Conservation (phyloP, 345 rosid species). For the Aegle marmelos region DNA sequence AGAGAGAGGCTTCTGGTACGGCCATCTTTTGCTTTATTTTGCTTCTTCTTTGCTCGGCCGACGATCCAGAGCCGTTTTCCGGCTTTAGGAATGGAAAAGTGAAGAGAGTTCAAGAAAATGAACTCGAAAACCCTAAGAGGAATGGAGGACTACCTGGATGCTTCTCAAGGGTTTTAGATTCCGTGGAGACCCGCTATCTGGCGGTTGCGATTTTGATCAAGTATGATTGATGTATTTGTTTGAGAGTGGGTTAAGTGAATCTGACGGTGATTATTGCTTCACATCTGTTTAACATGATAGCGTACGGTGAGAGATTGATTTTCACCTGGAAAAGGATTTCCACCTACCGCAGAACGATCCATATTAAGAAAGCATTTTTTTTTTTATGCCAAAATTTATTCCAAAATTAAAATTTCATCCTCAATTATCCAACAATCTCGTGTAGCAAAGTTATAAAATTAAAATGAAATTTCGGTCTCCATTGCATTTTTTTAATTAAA, state of each 20-base stretch:
- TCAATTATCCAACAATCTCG: too few species aligned
- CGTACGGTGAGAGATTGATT: background rate
- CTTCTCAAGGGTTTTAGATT: slow-evolving; percentile 1
- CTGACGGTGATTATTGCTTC: background rate
- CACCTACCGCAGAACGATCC: background rate
- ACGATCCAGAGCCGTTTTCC: slow-evolving; percentile 35
- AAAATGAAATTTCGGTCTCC: too few species aligned
- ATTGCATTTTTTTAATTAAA: too few species aligned
- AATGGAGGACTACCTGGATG: slow-evolving; percentile 16
- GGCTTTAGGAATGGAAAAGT: slow-evolving; percentile 13
- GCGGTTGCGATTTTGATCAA: slow-evolving; percentile 7
- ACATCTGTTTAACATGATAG: background rate
- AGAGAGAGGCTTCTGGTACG: slow-evolving; percentile 85
- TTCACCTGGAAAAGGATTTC: background rate
- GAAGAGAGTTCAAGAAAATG: background rate
- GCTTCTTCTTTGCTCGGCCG: slow-evolving; percentile 17
- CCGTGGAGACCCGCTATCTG: slow-evolving; percentile 10
- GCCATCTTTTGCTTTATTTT: slow-evolving; percentile 53
- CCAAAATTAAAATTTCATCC: too few species aligned
- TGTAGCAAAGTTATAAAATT: too few species aligned
- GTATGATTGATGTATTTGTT: too few species aligned
- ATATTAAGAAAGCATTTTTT: background rate
- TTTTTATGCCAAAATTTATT: too few species aligned
- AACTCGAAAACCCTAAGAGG: slow-evolving; percentile 27
- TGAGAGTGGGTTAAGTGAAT: background rate